phyloP scores from a whole-genome alignment of 2,329 filamentous ascomycete species.

The Aspergillus terreus region DNA sequence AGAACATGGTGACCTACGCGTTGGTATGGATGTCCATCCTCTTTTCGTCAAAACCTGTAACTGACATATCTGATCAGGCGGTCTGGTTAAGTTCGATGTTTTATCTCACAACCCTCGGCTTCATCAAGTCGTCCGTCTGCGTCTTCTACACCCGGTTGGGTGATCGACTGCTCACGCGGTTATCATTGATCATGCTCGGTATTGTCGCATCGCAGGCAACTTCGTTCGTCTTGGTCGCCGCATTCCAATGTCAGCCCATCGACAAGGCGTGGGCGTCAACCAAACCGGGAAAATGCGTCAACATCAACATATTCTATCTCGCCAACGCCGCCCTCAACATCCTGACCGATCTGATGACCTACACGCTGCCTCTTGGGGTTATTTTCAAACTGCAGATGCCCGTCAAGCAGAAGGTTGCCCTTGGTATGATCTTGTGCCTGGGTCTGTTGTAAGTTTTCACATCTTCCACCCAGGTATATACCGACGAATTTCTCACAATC shows the following conservation, averaged over 20 bases:
- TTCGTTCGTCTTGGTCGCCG: constrained; percentile 41
- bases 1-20: constrained; percentile 11
- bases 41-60: not conserved
- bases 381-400: constrained; percentile 47
- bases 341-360: constrained; percentile 55
- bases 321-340: constrained; percentile 59
- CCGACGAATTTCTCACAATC: not conserved
- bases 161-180: constrained; percentile 32
- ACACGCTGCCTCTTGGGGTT: constrained; percentile 49
- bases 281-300: constrained; percentile 40
- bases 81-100: constrained; percentile 50
- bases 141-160: constrained; percentile 45
- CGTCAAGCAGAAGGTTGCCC: constrained; percentile 43
- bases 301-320: constrained; percentile 50
- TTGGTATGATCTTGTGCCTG: constrained; percentile 49
- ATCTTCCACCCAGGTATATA: not conserved
- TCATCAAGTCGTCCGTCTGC: constrained; percentile 48
- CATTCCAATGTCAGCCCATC: constrained; percentile 45
- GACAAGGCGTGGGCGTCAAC: constrained; percentile 37
- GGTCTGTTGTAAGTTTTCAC: constrained; percentile 42
- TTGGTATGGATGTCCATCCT: constrained; percentile 1
- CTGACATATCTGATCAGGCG: constrained; percentile 18
- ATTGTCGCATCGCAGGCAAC: constrained; percentile 40
- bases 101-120: constrained; percentile 45
- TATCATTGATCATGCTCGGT: constrained; percentile 39